Evolutionary conservation across 1,284 basidiomycete species (phyloP).

Genomic region (Porogramme epimiltina): DNA sequence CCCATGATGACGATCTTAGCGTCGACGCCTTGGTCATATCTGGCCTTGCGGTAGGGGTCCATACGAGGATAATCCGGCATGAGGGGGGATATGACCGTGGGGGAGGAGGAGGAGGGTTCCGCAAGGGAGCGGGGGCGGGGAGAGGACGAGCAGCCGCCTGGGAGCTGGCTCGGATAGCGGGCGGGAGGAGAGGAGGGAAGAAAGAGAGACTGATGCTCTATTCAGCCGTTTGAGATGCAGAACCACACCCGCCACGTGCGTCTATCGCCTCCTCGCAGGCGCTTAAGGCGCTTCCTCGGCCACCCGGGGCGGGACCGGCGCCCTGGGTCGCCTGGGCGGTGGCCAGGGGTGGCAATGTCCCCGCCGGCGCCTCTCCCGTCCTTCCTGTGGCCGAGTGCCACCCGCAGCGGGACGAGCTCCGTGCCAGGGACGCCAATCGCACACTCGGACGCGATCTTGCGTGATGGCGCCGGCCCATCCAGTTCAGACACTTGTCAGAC

Average conservation of each 20-base stretch:
- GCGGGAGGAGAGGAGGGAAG: conserved; percentile 22
- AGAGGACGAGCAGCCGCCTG: conserved; percentile 17
- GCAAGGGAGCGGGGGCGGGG: conserved; percentile 26
- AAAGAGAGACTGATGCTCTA: conserved; percentile 24
- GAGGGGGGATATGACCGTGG: conserved; percentile 10
- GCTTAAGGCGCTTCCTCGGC: conserved; percentile 7
- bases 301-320: conserved; percentile 11
- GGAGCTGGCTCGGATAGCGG: conserved; percentile 18
- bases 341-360: no score
- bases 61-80: conserved; percentile 44
- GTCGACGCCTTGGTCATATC: conserved; percentile 83
- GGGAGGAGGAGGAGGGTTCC: conserved; percentile 25
- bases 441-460: no score
- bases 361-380: no score
- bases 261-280: no score
- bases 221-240: conserved; percentile 25
- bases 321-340: background rate
- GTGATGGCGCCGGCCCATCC: no score
- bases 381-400: background rate
- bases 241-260: conserved; percentile 27
- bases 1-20: conserved; percentile 98
- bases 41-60: conserved; percentile 64
- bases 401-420: no score
- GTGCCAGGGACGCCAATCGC: no score
- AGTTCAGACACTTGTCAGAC: no score